Base-by-base conservation (phyloP, 345 rosid genomes). In the Citrus inodora region DNA sequence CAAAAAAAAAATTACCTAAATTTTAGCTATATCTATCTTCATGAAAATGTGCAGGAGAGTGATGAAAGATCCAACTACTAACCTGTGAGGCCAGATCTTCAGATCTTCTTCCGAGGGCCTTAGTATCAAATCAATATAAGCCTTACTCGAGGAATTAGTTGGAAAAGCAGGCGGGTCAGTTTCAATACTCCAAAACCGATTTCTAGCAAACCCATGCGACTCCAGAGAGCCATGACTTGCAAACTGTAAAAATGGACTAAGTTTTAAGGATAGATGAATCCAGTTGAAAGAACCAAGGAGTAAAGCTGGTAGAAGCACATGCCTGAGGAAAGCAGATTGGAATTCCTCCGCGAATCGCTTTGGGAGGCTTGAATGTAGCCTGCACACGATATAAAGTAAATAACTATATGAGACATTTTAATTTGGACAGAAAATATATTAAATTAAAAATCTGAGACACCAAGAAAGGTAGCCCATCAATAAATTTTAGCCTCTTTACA, bases 251-350 rank as follows among this genome's bases (percentile, higher is more conserved):
- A 32, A 74, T 4, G 30, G 56, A 77, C 60, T 74, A 76, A 66
- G 66, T 42, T 70, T 32, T 16, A 58, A 22, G 60, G 73, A 63
- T 65, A 40, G 27, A 75, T 64, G 74, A 87, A 78, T n/a, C 19
- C 7, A 61, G 61, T 55, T 48, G 83, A 76, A 81, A 71, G 69
- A 74, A 66, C 62, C 67, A 82, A 74, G 48, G 60, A 58, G 35
- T 38, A 40, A 69, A 74, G 66, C 27, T 74, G 42, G 67, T 75
- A 75, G 58, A 76, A 76, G 74, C 75, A 82, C 87, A 73, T 81
- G 92, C 99, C 85, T 95, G 98, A 70, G 98, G 98, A 85, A 95
- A 95, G 84, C 98, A 93, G 71, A 95, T 81, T 2, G 99, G 99
- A 78, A 95, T 95, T 64, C 99, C 99, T 85, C 99, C 99, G 67